Conservation (phyloP, 768 basidiomycete species). For the Thelephora ganbajun region DNA sequence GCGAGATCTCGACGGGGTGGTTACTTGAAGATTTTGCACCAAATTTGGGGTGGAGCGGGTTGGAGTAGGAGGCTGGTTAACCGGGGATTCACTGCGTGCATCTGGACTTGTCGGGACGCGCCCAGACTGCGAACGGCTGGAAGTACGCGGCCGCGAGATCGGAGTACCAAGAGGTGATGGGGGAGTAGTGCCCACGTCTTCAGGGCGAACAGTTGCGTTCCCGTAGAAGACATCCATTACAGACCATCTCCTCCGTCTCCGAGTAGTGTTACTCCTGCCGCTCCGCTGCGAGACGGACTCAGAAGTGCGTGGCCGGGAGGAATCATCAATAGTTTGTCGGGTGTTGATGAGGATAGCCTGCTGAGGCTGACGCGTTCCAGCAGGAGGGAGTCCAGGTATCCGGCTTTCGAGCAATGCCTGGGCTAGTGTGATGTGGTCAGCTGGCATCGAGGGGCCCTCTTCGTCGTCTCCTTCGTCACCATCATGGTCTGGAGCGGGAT, state of each 20-base stretch:
- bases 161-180: conserved; percentile 10
- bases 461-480: conserved; percentile 47
- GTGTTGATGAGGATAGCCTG: conserved; percentile 48
- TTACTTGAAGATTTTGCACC: not conserved
- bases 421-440: conserved; percentile 54
- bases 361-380: conserved; percentile 50
- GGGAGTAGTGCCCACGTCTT: conserved; percentile 16
- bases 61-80: not conserved
- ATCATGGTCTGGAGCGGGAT: conserved; percentile 15
- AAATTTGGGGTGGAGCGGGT: not conserved
- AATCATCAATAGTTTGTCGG: conserved; percentile 23
- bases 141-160: not conserved
- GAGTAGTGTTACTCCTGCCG: conserved; percentile 19
- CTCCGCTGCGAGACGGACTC: conserved; percentile 22
- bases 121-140: not conserved
- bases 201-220: conserved; percentile 4
- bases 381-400: conserved; percentile 58
- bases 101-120: not conserved
- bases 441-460: conserved; percentile 15
- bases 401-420: conserved; percentile 72
- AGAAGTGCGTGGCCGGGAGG: conserved; percentile 32
- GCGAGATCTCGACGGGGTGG: conserved; percentile 22
- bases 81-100: not conserved
- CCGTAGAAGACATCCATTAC: conserved; percentile 33
- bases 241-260: conserved; percentile 60